phyloP scores from a whole-genome alignment of 2,329 filamentous ascomycete genomes.

The Mollisiaceae sp. region DNA sequence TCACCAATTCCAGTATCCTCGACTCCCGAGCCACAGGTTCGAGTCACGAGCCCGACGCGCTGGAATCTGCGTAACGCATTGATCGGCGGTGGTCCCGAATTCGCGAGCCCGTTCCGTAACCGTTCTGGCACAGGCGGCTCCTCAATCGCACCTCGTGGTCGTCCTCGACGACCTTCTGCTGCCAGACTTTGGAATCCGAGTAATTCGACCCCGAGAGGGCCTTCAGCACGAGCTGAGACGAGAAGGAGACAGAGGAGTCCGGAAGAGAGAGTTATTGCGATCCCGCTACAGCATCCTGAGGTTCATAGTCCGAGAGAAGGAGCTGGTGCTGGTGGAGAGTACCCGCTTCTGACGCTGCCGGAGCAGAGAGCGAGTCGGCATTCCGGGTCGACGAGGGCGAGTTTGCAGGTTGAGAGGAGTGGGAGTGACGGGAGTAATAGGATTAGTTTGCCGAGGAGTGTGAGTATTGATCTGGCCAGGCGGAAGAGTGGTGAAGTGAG shows the following conservation, averaged over 20 bases:
- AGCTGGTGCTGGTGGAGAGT: constrained; percentile 40
- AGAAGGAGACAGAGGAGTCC: constrained; percentile 28
- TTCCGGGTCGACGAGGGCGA: constrained; percentile 49
- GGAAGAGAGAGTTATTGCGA: constrained; percentile 33
- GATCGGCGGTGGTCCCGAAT: constrained; percentile 34
- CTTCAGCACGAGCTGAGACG: constrained; percentile 12
- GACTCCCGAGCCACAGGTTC: constrained; percentile 34
- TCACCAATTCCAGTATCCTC: constrained; percentile 23
- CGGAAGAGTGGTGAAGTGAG: constrained; percentile 38
- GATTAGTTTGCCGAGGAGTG: constrained; percentile 41
- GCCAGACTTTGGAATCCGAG: constrained; percentile 63
- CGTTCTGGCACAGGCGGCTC: constrained; percentile 38
- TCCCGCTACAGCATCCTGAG: constrained; percentile 42
- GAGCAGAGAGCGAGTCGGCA: constrained; percentile 60
- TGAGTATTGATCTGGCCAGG: constrained; percentile 40
- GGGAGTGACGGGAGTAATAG: constrained; percentile 39
- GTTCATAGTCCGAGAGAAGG: constrained; percentile 35
- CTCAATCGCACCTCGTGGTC: constrained; percentile 25
- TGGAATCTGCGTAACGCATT: constrained; percentile 43
- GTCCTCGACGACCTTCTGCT: constrained; percentile 39
- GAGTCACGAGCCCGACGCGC: constrained; percentile 52
- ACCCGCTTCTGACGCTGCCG: constrained; percentile 61
- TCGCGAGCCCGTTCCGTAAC: constrained; percentile 36
- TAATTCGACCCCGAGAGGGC: constrained; percentile 55
- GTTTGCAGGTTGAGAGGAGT: constrained; percentile 54